phyloP scores from a whole-genome alignment of 2,329 filamentous ascomycete genomes.

The Penicillium sp. region DNA sequence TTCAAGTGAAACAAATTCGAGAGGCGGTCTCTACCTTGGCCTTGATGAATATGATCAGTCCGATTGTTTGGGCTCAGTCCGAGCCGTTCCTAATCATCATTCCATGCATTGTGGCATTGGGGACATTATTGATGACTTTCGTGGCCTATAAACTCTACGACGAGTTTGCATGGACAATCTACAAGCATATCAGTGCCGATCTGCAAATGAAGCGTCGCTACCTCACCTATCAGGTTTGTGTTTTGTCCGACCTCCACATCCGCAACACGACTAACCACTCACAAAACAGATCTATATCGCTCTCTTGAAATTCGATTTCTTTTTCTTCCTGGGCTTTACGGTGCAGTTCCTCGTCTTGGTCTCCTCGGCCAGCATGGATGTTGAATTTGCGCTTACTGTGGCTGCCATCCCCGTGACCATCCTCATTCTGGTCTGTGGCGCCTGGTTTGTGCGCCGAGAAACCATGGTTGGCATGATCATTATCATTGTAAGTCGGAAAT shows the following conservation, averaged over 20 bases:
- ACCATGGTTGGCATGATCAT: slow-evolving; percentile 72
- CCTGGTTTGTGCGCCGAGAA: slow-evolving; percentile 80
- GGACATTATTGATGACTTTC: slow-evolving; percentile 69
- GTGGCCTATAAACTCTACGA: slow-evolving; percentile 95
- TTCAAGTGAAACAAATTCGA: slow-evolving; percentile 87
- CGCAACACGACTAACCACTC: slow-evolving; percentile 19
- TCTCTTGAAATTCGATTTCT: slow-evolving; percentile 97
- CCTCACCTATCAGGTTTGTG: slow-evolving; percentile 83
- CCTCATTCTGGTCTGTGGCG: slow-evolving; percentile 78
- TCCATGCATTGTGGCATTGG: slow-evolving; percentile 75
- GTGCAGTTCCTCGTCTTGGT: slow-evolving; percentile 97
- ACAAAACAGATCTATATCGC: slow-evolving; percentile 88
- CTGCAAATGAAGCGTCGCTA: slow-evolving; percentile 95
- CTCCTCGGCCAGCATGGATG: slow-evolving; percentile 61
- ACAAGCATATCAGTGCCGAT: slow-evolving; percentile 98
- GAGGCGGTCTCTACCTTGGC: slow-evolving; percentile 64
- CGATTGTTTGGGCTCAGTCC: slow-evolving; percentile 65
- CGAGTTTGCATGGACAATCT: slow-evolving; percentile 98
- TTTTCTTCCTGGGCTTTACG: slow-evolving; percentile 99
- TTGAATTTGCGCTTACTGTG: slow-evolving; percentile 82
- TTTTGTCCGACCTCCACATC: background rate
- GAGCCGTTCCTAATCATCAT: slow-evolving; percentile 79
- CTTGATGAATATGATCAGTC: slow-evolving; percentile 44
- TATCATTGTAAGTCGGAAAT: slow-evolving; percentile 60
- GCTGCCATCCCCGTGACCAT: slow-evolving; percentile 91